Conservation (phyloP, 108 stramenopile genomes). For the Stephanodiscus triporus region DNA sequence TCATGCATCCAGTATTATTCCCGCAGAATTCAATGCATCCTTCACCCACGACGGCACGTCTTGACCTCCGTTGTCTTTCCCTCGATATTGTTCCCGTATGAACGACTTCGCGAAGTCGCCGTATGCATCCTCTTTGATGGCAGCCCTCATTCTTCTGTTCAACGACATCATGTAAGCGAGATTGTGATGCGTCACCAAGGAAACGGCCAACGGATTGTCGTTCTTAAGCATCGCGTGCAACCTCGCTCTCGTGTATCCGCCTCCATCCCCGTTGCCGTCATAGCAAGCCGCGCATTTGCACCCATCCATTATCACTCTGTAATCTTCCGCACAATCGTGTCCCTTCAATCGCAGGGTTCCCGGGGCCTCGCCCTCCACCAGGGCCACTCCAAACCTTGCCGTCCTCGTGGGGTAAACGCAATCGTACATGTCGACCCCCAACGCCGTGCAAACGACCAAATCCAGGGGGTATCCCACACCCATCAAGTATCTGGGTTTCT, state of each 20-base stretch:
- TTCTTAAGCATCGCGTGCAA: constrained; percentile 85
- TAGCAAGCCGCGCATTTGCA: constrained; percentile 87
- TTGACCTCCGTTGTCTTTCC: constrained; percentile 52
- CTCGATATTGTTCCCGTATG: constrained; percentile 69
- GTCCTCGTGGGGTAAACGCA: constrained; percentile 99
- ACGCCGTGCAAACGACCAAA: constrained; percentile 95
- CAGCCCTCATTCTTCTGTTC: constrained; percentile 85
- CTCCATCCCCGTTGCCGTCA: constrained; percentile 24
- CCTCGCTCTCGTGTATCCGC: constrained; percentile 71
- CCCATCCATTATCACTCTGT: constrained; percentile 64
- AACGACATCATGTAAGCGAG: constrained; percentile 94
- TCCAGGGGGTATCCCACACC: constrained; percentile 99
- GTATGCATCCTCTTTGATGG: constrained; percentile 81
- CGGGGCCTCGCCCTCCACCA: constrained; percentile 67
- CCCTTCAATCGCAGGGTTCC: constrained; percentile 81
- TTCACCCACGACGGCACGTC: constrained; percentile 84
- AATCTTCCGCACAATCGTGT: constrained; percentile 70
- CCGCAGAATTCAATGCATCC: constrained; percentile 82
- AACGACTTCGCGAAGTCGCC: constrained; percentile 74
- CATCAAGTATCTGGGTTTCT: constrained; percentile 96
- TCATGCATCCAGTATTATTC: constrained; percentile 40
- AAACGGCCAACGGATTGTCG: constrained; percentile 79
- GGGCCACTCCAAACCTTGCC: constrained; percentile 94
- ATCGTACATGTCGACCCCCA: constrained; percentile 99
- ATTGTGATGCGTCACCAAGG: constrained; percentile 95